Percentiles rank a stretch among this genome's conserved stretches.
Conservation (phyloP, 495 filamentous ascomycete genomes). For the Aspergillus sparsus region DNA sequence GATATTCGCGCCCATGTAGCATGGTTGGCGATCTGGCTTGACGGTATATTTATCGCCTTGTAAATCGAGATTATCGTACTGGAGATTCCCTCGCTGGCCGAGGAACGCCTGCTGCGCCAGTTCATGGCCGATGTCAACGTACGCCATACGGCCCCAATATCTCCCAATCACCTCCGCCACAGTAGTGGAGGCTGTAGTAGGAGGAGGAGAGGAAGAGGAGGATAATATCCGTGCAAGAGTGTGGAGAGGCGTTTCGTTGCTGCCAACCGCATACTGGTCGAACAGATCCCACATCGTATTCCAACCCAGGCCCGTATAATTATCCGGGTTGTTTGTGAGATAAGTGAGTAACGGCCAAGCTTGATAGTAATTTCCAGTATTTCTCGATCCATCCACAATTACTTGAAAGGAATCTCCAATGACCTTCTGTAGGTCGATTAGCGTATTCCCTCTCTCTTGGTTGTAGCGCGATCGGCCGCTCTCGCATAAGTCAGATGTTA, state of each 20-base stretch:
- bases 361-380: constrained; percentile 19
- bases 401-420: constrained; percentile 20
- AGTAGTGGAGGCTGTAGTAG: neutral
- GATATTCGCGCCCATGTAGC: constrained; percentile 21
- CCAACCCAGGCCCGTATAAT: constrained; percentile 15
- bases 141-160: constrained; percentile 23
- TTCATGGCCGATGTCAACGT: constrained; percentile 16
- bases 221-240: constrained; percentile 10
- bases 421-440: constrained; percentile 18
- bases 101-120: constrained; percentile 14
- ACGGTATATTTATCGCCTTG: constrained; percentile 12
- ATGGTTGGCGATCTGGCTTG: constrained; percentile 11
- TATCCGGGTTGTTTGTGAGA: constrained; percentile 21
- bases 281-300: constrained; percentile 11
- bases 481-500: constrained; percentile 13
- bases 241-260: constrained; percentile 21
- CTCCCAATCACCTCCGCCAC: constrained; percentile 12
- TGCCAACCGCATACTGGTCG: constrained; percentile 13
- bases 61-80: constrained; percentile 15
- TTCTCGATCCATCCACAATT: constrained; percentile 16
- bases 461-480: constrained; percentile 4
- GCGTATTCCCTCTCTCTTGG: constrained; percentile 5
- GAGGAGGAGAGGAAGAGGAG: too few relatives aligned
- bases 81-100: constrained; percentile 3
- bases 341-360: constrained; percentile 20